phyloP scores from a whole-genome alignment of 495 filamentous ascomycete genomes.

The Trichoderma erinaceum region DNA sequence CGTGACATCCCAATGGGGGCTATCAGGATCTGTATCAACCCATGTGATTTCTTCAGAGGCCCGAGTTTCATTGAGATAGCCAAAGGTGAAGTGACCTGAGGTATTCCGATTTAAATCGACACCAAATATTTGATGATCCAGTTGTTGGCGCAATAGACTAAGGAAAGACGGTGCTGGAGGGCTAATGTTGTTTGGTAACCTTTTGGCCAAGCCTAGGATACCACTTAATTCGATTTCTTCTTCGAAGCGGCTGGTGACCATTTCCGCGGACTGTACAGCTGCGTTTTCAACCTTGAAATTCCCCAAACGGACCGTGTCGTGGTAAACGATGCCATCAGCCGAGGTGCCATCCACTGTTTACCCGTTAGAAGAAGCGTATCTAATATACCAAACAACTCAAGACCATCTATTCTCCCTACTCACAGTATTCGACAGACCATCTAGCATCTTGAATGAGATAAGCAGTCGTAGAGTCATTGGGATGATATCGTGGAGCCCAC shows the following conservation, averaged over 20 bases:
- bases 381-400: neutral
- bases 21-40: slow-evolving; percentile 52
- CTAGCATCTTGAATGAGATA: slow-evolving; percentile 40
- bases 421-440: slow-evolving; percentile 68
- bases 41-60: slow-evolving; percentile 51
- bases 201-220: slow-evolving; percentile 33
- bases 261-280: neutral
- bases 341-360: slow-evolving; percentile 24
- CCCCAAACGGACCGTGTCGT: slow-evolving; percentile 32
- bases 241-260: neutral
- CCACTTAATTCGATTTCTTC: slow-evolving; percentile 27
- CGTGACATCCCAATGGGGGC: slow-evolving; percentile 57
- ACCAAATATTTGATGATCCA: slow-evolving; percentile 54
- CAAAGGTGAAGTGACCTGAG: slow-evolving; percentile 68
- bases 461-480: slow-evolving; percentile 57
- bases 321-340: slow-evolving; percentile 34
- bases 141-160: slow-evolving; percentile 52
- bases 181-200: slow-evolving; percentile 32
- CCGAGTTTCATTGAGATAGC: slow-evolving; percentile 58
- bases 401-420: slow-evolving; percentile 42
- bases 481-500: slow-evolving; percentile 24
- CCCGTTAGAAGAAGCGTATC: slow-evolving; percentile 16
- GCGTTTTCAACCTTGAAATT: slow-evolving; percentile 12
- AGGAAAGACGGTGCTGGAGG: slow-evolving; percentile 58
- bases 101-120: slow-evolving; percentile 60